phyloP scores from a whole-genome alignment of 805 yeast genomes.

The Monosporozyma unispora region DNA sequence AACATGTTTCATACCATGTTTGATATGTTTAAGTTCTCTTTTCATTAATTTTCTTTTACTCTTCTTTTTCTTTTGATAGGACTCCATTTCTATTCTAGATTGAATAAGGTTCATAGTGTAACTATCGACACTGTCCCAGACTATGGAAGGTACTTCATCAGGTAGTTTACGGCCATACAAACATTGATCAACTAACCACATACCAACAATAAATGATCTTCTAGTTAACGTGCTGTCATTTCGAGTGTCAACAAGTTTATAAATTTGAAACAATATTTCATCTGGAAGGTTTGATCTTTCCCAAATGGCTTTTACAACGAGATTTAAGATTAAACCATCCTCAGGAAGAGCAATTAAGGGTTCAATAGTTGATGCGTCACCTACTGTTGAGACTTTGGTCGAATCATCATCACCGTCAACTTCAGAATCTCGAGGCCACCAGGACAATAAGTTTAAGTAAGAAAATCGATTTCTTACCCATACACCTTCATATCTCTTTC shows the following conservation, averaged over 20 bases:
- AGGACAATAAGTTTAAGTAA: constrained; percentile 37
- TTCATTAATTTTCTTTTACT: constrained; percentile 14
- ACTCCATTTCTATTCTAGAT: constrained; percentile 7
- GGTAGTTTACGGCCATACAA: constrained; percentile 90
- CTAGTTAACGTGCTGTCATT: constrained; percentile 69
- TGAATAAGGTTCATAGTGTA: constrained; percentile 13
- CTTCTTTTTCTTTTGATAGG: constrained; percentile 15
- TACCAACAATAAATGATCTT: constrained; percentile 86
- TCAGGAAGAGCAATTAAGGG: constrained; percentile 13
- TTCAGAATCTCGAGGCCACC: constrained; percentile 19
- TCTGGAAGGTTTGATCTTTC: constrained; percentile 60
- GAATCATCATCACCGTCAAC: neutral
- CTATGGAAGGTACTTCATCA: constrained; percentile 47
- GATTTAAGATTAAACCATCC: constrained; percentile 31
- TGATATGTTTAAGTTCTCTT: constrained; percentile 22
- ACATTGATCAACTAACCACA: constrained; percentile 96
- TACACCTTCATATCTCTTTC: constrained; percentile 84
- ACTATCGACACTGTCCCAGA: constrained; percentile 71
- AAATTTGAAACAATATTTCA: constrained; percentile 50
- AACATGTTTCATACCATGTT: constrained; percentile 24
- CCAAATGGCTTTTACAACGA: constrained; percentile 75
- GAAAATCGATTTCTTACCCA: constrained; percentile 84
- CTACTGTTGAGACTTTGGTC: neutral
- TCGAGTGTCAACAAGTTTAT: constrained; percentile 61
- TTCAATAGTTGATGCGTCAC: neutral